phyloP scores from a whole-genome alignment of 148 eudicot genomes.

The Camellia japonica region DNA sequence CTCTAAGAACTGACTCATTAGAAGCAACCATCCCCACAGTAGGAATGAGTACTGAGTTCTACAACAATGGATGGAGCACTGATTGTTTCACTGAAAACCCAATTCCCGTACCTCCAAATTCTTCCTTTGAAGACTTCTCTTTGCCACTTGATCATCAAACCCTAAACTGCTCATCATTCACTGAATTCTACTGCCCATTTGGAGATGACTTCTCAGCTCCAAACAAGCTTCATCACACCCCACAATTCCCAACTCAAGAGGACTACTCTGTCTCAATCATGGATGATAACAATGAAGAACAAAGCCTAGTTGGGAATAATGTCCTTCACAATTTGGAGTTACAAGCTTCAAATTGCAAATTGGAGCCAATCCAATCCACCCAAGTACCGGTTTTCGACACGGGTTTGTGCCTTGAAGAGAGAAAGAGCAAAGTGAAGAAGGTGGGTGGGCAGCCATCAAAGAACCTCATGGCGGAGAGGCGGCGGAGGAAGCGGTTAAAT shows the following conservation, averaged over 20 bases:
- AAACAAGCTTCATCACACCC: constrained; percentile 2
- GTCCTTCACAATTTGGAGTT: constrained; percentile 11
- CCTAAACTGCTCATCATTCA: constrained; percentile 23
- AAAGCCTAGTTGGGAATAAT: background rate
- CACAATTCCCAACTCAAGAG: constrained; percentile 17
- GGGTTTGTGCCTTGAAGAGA: constrained; percentile 31
- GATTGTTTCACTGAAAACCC: constrained; percentile 29
- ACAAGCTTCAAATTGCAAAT: constrained; percentile 29
- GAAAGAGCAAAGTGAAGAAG: constrained; percentile 38
- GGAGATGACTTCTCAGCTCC: constrained; percentile 23
- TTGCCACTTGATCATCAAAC: constrained; percentile 24
- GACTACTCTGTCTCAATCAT: constrained; percentile 16
- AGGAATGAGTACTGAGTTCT: constrained; percentile 30
- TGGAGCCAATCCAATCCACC: constrained; percentile 24
- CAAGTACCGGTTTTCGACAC: constrained; percentile 24
- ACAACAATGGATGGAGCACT: constrained; percentile 30
- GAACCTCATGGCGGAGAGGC: constrained; percentile 78
- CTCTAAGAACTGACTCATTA: constrained; percentile 44
- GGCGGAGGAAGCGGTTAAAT: constrained; percentile 66
- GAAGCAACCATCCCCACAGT: constrained; percentile 21
- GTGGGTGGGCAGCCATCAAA: constrained; percentile 69
- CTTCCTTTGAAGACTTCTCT: constrained; percentile 27
- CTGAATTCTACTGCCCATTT: constrained; percentile 25
- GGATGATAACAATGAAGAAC: constrained; percentile 16
- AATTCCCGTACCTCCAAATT: constrained; percentile 10